phyloP scores from a whole-genome alignment of 2,329 filamentous ascomycete genomes.

The Aspergillus clavatus region DNA sequence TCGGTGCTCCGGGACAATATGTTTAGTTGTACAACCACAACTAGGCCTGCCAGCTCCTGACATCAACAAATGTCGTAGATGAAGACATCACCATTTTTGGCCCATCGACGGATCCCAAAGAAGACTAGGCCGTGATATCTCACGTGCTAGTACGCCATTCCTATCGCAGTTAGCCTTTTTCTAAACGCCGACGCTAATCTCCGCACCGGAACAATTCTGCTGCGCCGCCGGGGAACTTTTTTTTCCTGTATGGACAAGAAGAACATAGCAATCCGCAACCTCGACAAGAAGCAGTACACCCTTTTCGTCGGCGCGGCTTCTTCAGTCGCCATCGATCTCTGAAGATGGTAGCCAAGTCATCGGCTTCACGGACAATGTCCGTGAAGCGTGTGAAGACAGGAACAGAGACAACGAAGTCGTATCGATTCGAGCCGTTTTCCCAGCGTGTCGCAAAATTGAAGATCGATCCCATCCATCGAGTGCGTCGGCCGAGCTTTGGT shows the following conservation, averaged over 20 bases:
- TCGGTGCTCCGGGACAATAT: too few relatives aligned
- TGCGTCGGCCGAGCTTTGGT: conserved; percentile 75
- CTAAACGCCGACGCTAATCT: conserved; percentile 19
- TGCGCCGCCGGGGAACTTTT: conserved; percentile 36
- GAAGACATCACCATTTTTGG: conserved; percentile 7
- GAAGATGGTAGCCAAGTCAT: conserved; percentile 49
- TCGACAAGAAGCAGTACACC: conserved; percentile 11
- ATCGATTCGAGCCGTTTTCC: conserved; percentile 88
- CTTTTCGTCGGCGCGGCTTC: conserved; percentile 23
- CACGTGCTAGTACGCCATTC: conserved; percentile 24
- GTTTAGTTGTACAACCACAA: too few relatives aligned
- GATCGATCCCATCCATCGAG: conserved; percentile 86
- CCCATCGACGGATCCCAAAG: conserved; percentile 15
- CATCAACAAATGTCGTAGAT: neutral
- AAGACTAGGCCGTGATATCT: conserved; percentile 28
- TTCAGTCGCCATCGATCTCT: conserved; percentile 12
- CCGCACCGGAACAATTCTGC: conserved; percentile 28
- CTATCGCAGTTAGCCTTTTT: conserved; percentile 4
- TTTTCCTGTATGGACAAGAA: conserved; percentile 20
- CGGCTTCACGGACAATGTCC: conserved; percentile 65
- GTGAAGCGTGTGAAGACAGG: conserved; percentile 62
- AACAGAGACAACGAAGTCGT: conserved; percentile 72
- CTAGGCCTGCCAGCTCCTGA: too few relatives aligned
- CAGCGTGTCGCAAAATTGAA: conserved; percentile 86
- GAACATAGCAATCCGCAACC: conserved; percentile 3